Evolutionary conservation across 2,329 filamentous ascomycete species (phyloP).

Genomic region (Fusarium praegraminearum): DNA sequence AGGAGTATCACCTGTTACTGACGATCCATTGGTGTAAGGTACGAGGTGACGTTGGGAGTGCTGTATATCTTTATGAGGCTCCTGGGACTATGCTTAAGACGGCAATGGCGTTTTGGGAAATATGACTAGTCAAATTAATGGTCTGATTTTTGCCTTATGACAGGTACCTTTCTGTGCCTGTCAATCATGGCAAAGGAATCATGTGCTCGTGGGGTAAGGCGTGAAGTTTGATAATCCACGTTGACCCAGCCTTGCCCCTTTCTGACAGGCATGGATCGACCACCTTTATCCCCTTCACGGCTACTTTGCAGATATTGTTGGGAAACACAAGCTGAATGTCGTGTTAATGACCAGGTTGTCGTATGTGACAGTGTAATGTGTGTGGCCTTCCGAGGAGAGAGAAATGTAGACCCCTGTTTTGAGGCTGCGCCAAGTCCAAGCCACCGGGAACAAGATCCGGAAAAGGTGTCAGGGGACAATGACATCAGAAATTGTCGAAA

Average conservation of each 20-base stretch:
- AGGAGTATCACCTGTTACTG: background rate
- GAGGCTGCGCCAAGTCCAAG: slow-evolving; percentile 19
- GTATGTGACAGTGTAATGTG: background rate
- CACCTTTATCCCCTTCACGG: slow-evolving; percentile 1
- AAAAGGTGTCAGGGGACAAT: slow-evolving; percentile 12
- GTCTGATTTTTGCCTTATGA: background rate
- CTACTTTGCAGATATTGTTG: no score
- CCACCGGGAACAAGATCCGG: slow-evolving; percentile 12
- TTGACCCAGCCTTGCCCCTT: slow-evolving; percentile 7
- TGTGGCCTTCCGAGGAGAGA: background rate
- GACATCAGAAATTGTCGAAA: slow-evolving; percentile 5
- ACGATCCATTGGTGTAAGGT: background rate
- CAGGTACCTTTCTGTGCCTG: background rate
- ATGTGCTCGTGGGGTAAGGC: background rate
- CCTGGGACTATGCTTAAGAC: slow-evolving; percentile 1
- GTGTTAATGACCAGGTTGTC: background rate
- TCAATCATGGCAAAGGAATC: background rate
- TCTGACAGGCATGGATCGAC: slow-evolving; percentile 27
- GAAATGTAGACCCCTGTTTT: slow-evolving; percentile 10
- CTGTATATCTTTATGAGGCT: background rate
- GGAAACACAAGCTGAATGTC: background rate
- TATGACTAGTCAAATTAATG: slow-evolving; percentile 2
- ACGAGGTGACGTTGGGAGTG: background rate
- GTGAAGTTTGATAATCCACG: slow-evolving; percentile 7
- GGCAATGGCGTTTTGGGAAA: background rate